Conservation (phyloP, 2,329 filamentous ascomycete species). For the Verticillium longisporum region DNA sequence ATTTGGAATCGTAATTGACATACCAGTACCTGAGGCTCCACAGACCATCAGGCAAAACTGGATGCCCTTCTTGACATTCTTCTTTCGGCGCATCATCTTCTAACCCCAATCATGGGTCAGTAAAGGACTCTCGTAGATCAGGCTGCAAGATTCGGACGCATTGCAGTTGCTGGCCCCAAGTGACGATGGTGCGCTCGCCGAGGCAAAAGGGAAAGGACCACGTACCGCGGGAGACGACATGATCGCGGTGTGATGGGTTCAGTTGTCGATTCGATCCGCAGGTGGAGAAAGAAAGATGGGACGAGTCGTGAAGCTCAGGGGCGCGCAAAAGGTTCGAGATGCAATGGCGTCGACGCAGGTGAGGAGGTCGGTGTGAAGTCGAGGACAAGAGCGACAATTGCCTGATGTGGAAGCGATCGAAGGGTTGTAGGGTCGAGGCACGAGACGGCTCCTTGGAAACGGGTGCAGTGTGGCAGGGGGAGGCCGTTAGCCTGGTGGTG, state of each 20-base stretch:
- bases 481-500: background rate
- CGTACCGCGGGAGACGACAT: slow-evolving; percentile 28
- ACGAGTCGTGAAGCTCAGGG: background rate
- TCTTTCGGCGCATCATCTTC: slow-evolving; percentile 99
- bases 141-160: background rate
- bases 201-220: slow-evolving; percentile 3
- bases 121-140: background rate
- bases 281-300: slow-evolving; percentile 10
- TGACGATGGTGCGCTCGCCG: background rate
- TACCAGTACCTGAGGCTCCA: slow-evolving; percentile 97
- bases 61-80: slow-evolving; percentile 99
- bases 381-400: background rate
- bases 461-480: background rate
- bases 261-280: background rate
- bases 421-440: background rate
- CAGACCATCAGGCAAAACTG: slow-evolving; percentile 99
- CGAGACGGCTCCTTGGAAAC: background rate
- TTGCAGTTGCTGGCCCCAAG: too few species aligned
- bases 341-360: background rate
- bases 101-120: slow-evolving; percentile 23
- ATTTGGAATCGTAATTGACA: slow-evolving; percentile 23
- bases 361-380: background rate
- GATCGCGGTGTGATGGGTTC: slow-evolving; percentile 7
- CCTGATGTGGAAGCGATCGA: background rate
- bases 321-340: background rate